These are phyloP conservation scores for Boletus bicolor DNA, from an alignment of 768 basidiomycete species.

Conservation along the genomic window DNA sequence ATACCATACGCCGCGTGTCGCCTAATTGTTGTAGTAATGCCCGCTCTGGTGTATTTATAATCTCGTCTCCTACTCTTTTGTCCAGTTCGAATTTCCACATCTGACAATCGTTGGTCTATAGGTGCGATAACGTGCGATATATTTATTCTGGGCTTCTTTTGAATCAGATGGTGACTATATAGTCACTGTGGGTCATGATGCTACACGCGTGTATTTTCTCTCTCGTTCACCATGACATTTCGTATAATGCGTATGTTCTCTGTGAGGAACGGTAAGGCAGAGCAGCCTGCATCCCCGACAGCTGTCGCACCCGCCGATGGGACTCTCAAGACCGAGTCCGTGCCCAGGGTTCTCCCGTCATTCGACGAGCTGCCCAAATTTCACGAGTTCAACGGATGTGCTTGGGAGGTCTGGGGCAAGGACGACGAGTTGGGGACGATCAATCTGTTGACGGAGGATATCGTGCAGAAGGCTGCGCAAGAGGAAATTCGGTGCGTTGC, in stretches of 20 bases:
- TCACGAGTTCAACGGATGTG: slow-evolving; percentile 50
- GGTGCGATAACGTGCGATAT: not conserved
- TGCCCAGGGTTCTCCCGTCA: slow-evolving; percentile 34
- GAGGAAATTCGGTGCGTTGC: slow-evolving; percentile 55
- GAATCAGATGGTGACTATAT: slow-evolving; percentile 1
- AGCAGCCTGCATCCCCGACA: slow-evolving; percentile 2
- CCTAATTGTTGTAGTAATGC: slow-evolving; percentile 19
- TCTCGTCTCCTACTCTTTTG: slow-evolving; percentile 3
- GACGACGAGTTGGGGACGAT: slow-evolving; percentile 67
- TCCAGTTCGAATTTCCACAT: slow-evolving; percentile 4
- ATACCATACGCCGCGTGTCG: slow-evolving; percentile 10
- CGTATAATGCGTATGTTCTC: slow-evolving; percentile 16
- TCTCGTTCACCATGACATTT: slow-evolving; percentile 12
- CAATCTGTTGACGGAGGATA: slow-evolving; percentile 59
- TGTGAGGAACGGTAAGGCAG: slow-evolving; percentile 6
- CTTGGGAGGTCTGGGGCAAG: slow-evolving; percentile 66
- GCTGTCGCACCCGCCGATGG: not conserved
- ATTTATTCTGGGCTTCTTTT: too few relatives aligned
- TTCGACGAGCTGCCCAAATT: slow-evolving; percentile 50
- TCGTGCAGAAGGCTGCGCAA: slow-evolving; percentile 54
- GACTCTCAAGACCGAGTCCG: not conserved
- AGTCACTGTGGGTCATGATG: not conserved
- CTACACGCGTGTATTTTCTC: not conserved
- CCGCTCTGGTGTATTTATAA: slow-evolving; percentile 25
- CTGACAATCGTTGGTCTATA: slow-evolving; percentile 12